A percentile compares a stretch with the other conserved stretches of the same genome.
These are phyloP conservation scores for Picea sitchensis DNA, from an alignment of 75 land plant species.

Conservation along the genomic window DNA sequence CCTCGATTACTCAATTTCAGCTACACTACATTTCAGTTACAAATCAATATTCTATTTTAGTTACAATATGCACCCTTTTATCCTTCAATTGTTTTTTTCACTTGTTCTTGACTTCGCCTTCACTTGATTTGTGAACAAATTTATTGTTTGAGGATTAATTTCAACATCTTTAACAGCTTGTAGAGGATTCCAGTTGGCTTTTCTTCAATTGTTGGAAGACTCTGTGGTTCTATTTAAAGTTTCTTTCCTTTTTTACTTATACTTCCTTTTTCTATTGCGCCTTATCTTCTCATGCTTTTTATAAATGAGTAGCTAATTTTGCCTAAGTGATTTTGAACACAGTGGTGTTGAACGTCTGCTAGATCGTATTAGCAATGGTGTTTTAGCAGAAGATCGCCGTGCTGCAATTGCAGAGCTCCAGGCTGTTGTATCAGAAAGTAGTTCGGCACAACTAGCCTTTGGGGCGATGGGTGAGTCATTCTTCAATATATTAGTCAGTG, in stretches of 20 bases:
- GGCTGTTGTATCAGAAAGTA: slow-evolving; percentile 87
- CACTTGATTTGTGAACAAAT: no score
- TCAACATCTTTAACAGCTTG: background rate
- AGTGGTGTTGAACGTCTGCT: slow-evolving; percentile 92
- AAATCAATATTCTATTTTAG: no score
- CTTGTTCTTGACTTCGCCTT: no score
- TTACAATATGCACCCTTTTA: no score
- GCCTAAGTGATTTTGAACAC: background rate
- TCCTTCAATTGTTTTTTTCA: no score
- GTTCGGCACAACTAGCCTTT: slow-evolving; percentile 88
- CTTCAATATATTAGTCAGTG: background rate
- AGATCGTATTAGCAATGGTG: slow-evolving; percentile 93
- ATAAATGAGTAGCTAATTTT: background rate
- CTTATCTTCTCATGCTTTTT: background rate
- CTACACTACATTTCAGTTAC: no score
- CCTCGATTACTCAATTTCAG: no score
- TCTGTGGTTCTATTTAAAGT: background rate
- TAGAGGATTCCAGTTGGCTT: background rate
- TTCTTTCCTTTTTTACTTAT: background rate
- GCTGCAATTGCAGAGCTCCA: slow-evolving; percentile 88
- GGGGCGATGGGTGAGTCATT: slow-evolving; percentile 86
- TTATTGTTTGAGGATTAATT: background rate
- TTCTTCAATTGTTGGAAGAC: background rate
- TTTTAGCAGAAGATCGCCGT: slow-evolving; percentile 86
- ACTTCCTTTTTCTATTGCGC: background rate